Base-by-base conservation (phyloP, 2,329 filamentous ascomycete genomes). In the Trichoderma arundinaceum region DNA sequence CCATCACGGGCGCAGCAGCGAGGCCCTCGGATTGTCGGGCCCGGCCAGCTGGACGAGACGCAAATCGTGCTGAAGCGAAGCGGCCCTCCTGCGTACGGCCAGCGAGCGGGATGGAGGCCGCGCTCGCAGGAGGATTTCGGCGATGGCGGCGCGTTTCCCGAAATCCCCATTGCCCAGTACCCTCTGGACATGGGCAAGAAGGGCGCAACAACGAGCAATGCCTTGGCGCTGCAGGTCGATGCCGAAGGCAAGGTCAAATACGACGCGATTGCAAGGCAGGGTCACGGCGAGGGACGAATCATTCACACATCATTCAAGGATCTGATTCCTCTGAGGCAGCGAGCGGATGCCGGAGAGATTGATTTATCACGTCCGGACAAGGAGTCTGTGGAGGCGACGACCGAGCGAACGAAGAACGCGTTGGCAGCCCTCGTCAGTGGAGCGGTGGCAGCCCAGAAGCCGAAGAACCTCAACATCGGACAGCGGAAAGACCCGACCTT, bases 261-360 rank as follows among this genome's bases (percentile, higher is more conserved):
- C 81, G 93, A 97, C 77, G 93, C 94, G 62, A 96, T 99, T 74
- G 94, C 94, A 59, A 86, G 90, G 72, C 91, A 94, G 74, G 95
- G 95, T 13, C 95, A 99, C 77, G 85, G 85, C 75, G 92, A 93
- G 19, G 88, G 87, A 67, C 86, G 94, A 57, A 91, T 97, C 69
- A 89, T 99, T 10, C 95, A 99, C 77, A 90, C 95, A 19, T 96
- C 92, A 8, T 99, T 99, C 82, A 97, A 97, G 76, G 95, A 98
- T 73, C 82, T 99, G 58, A 99, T 99, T 68, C 95, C 95, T 7
- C 84, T 99, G 67, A 88, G 95, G 67, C 94, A 98, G 78, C 90
- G 92, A 70, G 95, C 95, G 68, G 91, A 98, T 78, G 92, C 92
- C 41, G 95, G 95, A 66, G 93, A 98, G 75, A 88, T 99, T 70